Evolutionary conservation across 192 early-diverging fungal genomes (phyloP).

Genomic region (Umbelopsis sp.): DNA sequence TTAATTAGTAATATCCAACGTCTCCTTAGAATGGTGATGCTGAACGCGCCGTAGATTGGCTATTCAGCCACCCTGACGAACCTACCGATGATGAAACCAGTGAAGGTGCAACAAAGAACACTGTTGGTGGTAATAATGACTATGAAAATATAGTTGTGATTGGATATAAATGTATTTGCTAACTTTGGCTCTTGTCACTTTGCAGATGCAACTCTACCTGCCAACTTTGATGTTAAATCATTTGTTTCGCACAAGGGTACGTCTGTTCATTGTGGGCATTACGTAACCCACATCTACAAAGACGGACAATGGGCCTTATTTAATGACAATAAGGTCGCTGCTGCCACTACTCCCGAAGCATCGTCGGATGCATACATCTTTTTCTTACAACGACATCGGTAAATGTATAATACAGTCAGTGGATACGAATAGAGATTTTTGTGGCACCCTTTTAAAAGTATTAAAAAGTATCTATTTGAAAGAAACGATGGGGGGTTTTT

Average conservation of each 20-base stretch:
- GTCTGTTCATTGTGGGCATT: constrained; percentile 95
- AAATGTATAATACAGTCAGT: background rate
- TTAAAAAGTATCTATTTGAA: no score
- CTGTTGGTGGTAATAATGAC: constrained; percentile 22
- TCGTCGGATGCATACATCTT: constrained; percentile 72
- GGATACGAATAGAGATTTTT: background rate
- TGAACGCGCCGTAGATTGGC: constrained; percentile 93
- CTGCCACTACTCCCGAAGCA: constrained; percentile 57
- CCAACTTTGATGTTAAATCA: constrained; percentile 66
- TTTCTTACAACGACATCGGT: constrained; percentile 55
- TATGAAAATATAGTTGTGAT: background rate
- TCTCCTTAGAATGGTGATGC: constrained; percentile 66
- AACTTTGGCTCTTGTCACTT: constrained; percentile 22
- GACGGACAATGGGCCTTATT: constrained; percentile 82
- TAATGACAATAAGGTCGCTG: constrained; percentile 96
- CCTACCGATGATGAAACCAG: constrained; percentile 46
- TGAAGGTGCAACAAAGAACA: background rate
- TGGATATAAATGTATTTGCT: background rate
- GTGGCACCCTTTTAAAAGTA: no score
- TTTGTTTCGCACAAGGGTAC: constrained; percentile 97
- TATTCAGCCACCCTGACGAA: constrained; percentile 86
- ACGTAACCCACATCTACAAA: constrained; percentile 86
- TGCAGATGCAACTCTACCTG: constrained; percentile 45
- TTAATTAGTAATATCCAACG: background rate
- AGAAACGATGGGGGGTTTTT: no score